phyloP scores from a whole-genome alignment of 352 stramenopile species.

The Pythium dissimile region DNA sequence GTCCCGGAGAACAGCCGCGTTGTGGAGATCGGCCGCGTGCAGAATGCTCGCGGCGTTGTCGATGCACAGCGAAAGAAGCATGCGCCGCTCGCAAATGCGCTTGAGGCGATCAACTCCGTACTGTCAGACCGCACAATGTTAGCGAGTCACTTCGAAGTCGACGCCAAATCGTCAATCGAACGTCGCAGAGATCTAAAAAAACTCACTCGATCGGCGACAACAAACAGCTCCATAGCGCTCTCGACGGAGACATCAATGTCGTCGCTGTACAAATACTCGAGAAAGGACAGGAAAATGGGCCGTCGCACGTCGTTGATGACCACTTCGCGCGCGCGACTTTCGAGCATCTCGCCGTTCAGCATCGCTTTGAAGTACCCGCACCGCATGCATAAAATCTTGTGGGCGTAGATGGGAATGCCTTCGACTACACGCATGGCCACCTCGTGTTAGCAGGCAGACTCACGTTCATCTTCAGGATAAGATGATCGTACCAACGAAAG shows the following conservation, averaged over 20 bases:
- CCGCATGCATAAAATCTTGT: slow-evolving; percentile 92
- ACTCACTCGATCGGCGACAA: slow-evolving; percentile 83
- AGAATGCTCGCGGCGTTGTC: slow-evolving; percentile 97
- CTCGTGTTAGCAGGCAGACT: background rate
- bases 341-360: slow-evolving; percentile 90
- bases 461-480: background rate
- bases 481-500: slow-evolving; percentile 64
- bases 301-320: slow-evolving; percentile 90
- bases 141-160: background rate
- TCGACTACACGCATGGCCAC: slow-evolving; percentile 47
- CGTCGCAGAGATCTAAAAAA: too few relatives aligned
- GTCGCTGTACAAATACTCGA: slow-evolving; percentile 97
- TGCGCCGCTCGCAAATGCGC: slow-evolving; percentile 94
- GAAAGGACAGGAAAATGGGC: slow-evolving; percentile 91
- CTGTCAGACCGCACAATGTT: slow-evolving; percentile 22
- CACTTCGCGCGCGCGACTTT: slow-evolving; percentile 86
- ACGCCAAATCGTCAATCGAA: background rate
- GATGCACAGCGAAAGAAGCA: slow-evolving; percentile 93
- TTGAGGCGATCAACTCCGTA: slow-evolving; percentile 88
- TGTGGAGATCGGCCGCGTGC: slow-evolving; percentile 95
- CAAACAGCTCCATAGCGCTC: slow-evolving; percentile 93
- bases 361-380: slow-evolving; percentile 94
- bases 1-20: slow-evolving; percentile 88
- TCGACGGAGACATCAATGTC: slow-evolving; percentile 91
- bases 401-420: slow-evolving; percentile 79